Evolutionary conservation across 345 rosid species (phyloP).

Genomic region (Moricandia moricandioides): DNA sequence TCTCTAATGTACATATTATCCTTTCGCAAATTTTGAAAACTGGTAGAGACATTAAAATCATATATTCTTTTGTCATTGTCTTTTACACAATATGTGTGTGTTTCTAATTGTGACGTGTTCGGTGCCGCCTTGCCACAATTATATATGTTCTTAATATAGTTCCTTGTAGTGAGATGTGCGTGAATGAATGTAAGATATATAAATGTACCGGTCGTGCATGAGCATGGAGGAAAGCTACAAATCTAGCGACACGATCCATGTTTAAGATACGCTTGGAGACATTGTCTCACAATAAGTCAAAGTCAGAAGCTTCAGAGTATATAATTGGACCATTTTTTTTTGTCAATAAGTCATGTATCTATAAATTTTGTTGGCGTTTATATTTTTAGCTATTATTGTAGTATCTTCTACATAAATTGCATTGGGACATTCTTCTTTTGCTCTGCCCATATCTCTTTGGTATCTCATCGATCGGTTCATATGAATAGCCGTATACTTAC

Average conservation of each 20-base stretch:
- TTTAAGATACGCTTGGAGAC: conserved; percentile 28
- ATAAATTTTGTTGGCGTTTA: not conserved
- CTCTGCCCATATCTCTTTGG: conserved; percentile 29
- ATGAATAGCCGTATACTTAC: conserved; percentile 37
- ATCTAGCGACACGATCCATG: conserved; percentile 37
- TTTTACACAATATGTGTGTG: not conserved
- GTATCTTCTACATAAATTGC: conserved; percentile 25
- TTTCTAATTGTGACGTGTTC: conserved; percentile 3
- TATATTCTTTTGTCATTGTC: conserved; percentile 10
- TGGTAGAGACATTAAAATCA: not conserved
- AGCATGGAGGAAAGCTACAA: conserved; percentile 39
- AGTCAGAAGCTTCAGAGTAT: not conserved
- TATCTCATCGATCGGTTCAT: conserved; percentile 22
- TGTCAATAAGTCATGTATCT: conserved; percentile 14
- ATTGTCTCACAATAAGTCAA: conserved; percentile 35
- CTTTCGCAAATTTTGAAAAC: not conserved
- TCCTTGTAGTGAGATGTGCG: conserved; percentile 2
- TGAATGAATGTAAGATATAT: conserved; percentile 13
- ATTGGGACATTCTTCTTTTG: conserved; percentile 28
- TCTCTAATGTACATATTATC: not conserved
- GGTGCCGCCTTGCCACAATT: conserved; percentile 1
- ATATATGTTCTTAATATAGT: not conserved
- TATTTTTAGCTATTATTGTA: conserved; percentile 18
- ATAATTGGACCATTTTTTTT: conserved; percentile 7
- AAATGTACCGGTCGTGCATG: conserved; percentile 25